A percentile compares a stretch with the other conserved stretches of the same genome.
Conservation (phyloP, 2,329 filamentous ascomycete species). For the Sporothrix sp. region DNA sequence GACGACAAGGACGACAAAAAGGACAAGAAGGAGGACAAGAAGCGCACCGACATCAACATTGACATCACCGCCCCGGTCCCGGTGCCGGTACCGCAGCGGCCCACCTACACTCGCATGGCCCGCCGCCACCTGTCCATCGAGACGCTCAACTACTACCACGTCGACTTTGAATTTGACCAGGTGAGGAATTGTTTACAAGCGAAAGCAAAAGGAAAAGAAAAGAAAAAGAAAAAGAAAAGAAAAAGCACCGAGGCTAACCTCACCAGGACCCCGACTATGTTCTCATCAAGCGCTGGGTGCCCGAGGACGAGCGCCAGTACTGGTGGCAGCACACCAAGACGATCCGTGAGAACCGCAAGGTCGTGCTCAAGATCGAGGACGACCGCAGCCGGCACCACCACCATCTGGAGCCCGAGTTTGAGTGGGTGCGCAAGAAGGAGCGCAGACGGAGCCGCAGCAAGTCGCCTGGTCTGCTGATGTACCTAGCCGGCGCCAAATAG, state of each 20-base stretch:
- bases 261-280: constrained; percentile 58
- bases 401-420: constrained; percentile 35
- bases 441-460: constrained; percentile 47
- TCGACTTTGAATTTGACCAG: constrained; percentile 48
- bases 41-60: constrained; percentile 14
- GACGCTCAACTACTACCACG: constrained; percentile 44
- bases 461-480: constrained; percentile 47
- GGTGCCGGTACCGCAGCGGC: constrained; percentile 10
- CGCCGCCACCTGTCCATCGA: constrained; percentile 52
- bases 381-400: constrained; percentile 33
- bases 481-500: constrained; percentile 39
- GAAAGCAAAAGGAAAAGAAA: background rate
- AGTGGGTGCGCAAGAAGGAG: constrained; percentile 51
- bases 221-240: too few relatives aligned
- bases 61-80: constrained; percentile 7
- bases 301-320: constrained; percentile 59
- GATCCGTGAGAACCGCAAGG: constrained; percentile 48
- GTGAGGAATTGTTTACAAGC: constrained; percentile 33
- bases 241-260: constrained; percentile 18
- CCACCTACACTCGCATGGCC: constrained; percentile 56
- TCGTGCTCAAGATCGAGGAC: constrained; percentile 38
- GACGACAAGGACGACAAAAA: constrained; percentile 15
- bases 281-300: constrained; percentile 61
- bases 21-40: constrained; percentile 15
- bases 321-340: constrained; percentile 62